A percentile compares a stretch with the other conserved stretches of the same genome.
Conservation (phyloP, 23 red algal genomes). For the Gracilaria gracilis region DNA sequence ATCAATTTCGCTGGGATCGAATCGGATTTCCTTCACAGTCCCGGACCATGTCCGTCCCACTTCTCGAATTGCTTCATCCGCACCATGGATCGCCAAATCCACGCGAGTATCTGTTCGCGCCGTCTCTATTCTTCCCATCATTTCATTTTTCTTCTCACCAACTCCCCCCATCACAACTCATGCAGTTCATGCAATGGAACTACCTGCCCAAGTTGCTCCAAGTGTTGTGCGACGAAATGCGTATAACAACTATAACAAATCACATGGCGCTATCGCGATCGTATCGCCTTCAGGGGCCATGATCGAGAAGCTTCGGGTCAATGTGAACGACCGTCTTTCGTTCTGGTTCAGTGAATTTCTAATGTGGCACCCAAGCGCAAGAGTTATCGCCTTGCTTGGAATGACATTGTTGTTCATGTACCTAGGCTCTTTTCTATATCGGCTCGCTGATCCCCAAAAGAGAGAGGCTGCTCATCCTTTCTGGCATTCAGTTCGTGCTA, state of each 20-base stretch:
- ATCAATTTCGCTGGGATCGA: background rate
- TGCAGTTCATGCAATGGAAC: background rate
- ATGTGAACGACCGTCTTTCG: conserved; percentile 51
- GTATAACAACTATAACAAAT: too few relatives aligned
- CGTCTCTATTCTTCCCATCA: background rate
- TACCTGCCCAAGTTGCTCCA: background rate
- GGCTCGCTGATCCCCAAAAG: conserved; percentile 51
- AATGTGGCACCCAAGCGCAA: conserved; percentile 74
- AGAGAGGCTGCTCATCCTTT: conserved; percentile 64
- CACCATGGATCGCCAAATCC: background rate
- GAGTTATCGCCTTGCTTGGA: conserved; percentile 57
- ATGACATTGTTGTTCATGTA: conserved; percentile 50
- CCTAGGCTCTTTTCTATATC: conserved; percentile 64
- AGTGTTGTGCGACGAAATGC: background rate
- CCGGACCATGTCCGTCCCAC: background rate
- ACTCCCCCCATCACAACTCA: background rate
- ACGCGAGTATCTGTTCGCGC: background rate
- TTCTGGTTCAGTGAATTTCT: conserved; percentile 75
- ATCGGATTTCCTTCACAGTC: background rate
- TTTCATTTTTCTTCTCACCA: conserved; percentile 14
- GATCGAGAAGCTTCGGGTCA: background rate
- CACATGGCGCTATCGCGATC: background rate
- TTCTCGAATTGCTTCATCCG: background rate
- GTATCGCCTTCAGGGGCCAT: background rate
- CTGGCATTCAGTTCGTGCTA: conserved; percentile 72